These are phyloP conservation scores for Didymella exigua DNA, from an alignment of 2,329 filamentous ascomycete species.

Conservation along the genomic window DNA sequence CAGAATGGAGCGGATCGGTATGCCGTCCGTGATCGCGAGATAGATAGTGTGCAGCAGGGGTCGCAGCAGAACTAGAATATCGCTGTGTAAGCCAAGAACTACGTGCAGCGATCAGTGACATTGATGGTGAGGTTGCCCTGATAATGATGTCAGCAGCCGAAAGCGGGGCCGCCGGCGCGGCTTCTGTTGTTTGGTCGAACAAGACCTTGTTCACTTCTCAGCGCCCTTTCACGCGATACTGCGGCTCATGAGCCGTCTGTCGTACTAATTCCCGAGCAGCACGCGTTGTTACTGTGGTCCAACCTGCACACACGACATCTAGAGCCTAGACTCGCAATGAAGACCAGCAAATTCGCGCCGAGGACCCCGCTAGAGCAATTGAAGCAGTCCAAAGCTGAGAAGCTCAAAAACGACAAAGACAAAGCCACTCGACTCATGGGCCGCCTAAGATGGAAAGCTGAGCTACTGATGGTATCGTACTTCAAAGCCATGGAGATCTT, in stretches of 20 bases:
- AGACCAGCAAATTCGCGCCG: conserved; percentile 40
- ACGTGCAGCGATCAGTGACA: too few species aligned
- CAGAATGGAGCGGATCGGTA: too few species aligned
- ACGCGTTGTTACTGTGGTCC: not conserved
- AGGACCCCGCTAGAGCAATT: conserved; percentile 36
- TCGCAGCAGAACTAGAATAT: too few species aligned
- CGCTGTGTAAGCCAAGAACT: too few species aligned
- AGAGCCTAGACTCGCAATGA: conserved; percentile 17
- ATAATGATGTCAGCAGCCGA: not conserved
- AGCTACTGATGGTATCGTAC: conserved; percentile 40
- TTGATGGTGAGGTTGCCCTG: too few species aligned
- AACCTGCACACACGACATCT: not conserved
- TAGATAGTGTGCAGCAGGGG: too few species aligned
- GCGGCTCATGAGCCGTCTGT: not conserved
- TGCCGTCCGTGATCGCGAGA: too few species aligned
- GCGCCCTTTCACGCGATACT: not conserved
- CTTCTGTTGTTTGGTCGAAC: not conserved
- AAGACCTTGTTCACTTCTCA: not conserved
- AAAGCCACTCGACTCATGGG: conserved; percentile 33
- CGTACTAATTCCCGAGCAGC: too few species aligned
- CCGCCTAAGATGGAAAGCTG: conserved; percentile 46
- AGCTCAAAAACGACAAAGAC: conserved; percentile 39
- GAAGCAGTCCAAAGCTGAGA: conserved; percentile 33
- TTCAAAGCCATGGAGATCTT: conserved; percentile 36
- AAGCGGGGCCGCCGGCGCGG: not conserved